Base-by-base conservation (phyloP, 129 eudicot species). In the Oenanthe sinensis region DNA sequence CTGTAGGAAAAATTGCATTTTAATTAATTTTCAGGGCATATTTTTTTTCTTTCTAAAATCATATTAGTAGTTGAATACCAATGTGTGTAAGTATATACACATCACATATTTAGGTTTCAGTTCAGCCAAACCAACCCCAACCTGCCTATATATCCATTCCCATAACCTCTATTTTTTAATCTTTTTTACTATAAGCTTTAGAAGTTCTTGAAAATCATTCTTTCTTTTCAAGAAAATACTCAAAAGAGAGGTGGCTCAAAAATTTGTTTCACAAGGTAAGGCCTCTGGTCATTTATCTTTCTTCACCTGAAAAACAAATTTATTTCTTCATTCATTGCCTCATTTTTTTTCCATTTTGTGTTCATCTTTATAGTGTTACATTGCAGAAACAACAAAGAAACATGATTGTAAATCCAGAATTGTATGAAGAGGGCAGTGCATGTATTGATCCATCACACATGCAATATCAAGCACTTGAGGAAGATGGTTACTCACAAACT, bases 351-450 rank as follows among this genome's bases (percentile, higher is more conserved):
- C 40, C 11, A 50, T 79, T 75, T 79, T 74, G 52, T 17, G 44
- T 79, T 79, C 12, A 42, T 47, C 7, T 71, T 67, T 75, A 30
- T 26, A 85, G 77, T 63, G 39, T 39, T 75, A 36, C 9, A 50
- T 33, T 50, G 79, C 79, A 79, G 81, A 20, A 74, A 10, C 67
- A 77, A 65, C 70, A 77, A 42, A 71, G 20, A 78, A 65, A 36
- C 80, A 84, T 84, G 85, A 71, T 80, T 36, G 85, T 75, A 17
- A 81, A 81, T 63, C 75, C 80, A 52, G 89, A 87, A 69, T 79
- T 89, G 85, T 86, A 82, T 80, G 88, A 87, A 82, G 80, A 55
- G 26, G 89, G 85, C 73, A 82, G 84, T 83, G 87, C 80, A 42
- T 84, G 87, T 48, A 84, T 84, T 81, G 90, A 87, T 84, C 89